These are phyloP conservation scores for Suillus subluteus DNA, from an alignment of 768 basidiomycete genomes.

Conservation along the genomic window DNA sequence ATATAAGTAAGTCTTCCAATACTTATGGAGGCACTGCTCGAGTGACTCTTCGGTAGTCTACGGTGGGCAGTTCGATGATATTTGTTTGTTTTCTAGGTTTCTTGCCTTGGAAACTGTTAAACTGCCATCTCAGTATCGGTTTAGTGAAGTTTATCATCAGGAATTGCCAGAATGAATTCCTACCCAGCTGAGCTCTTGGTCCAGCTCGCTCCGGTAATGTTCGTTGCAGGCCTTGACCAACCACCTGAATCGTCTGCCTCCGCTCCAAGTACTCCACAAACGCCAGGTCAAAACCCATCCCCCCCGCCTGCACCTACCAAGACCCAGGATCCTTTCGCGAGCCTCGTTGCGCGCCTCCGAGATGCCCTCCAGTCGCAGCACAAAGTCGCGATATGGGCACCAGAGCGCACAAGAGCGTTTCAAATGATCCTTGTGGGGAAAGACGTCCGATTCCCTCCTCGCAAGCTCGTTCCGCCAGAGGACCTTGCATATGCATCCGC, in stretches of 20 bases:
- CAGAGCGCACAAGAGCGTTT: constrained; percentile 74
- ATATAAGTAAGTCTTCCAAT: background rate
- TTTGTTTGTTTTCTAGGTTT: background rate
- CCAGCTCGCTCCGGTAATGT: constrained; percentile 94
- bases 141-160: background rate
- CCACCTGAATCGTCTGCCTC: constrained; percentile 21
- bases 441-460: constrained; percentile 82
- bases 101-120: background rate
- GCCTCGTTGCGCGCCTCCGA: constrained; percentile 64
- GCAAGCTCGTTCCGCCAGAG: constrained; percentile 67
- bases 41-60: background rate
- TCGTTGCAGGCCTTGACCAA: constrained; percentile 81
- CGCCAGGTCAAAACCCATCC: constrained; percentile 24
- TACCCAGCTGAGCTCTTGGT: constrained; percentile 88
- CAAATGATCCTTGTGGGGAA: constrained; percentile 86
- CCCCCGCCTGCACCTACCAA: constrained; percentile 33
- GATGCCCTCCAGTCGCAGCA: constrained; percentile 68
- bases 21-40: background rate
- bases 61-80: background rate
- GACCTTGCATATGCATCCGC: constrained; percentile 58
- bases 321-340: constrained; percentile 61
- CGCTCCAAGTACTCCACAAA: constrained; percentile 18
- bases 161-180: constrained; percentile 69
- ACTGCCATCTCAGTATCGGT: background rate
- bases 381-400: constrained; percentile 71